Conservation (phyloP, 75 land plant genomes). For the Pinus albicaulis region DNA sequence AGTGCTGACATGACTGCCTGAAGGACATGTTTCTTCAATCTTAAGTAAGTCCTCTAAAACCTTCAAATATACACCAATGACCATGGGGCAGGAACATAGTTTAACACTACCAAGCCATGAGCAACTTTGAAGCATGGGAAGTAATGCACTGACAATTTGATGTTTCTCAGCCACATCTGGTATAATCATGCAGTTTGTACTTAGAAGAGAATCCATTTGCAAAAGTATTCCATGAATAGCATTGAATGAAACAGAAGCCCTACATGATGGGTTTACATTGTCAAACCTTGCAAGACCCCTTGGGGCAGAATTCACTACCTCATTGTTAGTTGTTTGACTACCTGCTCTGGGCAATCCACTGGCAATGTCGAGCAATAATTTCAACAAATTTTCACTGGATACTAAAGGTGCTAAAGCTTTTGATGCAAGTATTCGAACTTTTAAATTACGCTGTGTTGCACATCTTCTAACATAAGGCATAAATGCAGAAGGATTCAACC, state of each 20-base stretch:
- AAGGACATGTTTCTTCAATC: constrained; percentile 32
- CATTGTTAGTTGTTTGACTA: not conserved
- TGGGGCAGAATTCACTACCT: not conserved
- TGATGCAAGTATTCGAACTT: constrained; percentile 93
- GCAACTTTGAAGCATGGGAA: constrained; percentile 28
- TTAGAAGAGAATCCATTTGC: constrained; percentile 74
- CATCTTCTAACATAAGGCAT: constrained; percentile 79
- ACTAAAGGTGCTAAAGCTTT: constrained; percentile 83
- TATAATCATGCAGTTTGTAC: constrained; percentile 60
- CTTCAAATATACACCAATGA: constrained; percentile 50
- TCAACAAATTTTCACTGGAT: constrained; percentile 67
- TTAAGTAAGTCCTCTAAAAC: constrained; percentile 65
- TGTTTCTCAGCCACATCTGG: constrained; percentile 55
- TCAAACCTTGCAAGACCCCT: not conserved
- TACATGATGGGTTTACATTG: not conserved
- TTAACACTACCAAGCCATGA: constrained; percentile 65
- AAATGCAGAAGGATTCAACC: constrained; percentile 79
- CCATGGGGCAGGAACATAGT: constrained; percentile 54
- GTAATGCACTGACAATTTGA: constrained; percentile 51
- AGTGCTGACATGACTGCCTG: constrained; percentile 9
- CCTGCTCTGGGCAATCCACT: constrained; percentile 47
- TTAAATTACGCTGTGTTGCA: constrained; percentile 81
- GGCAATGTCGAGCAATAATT: constrained; percentile 47
- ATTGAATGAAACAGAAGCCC: constrained; percentile 36
- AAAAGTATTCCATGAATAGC: constrained; percentile 83